Evolutionary conservation across 768 basidiomycete species (phyloP), one percentile per base, ranked within the genome.

Genomic region (Suillus alpinus): DNA sequence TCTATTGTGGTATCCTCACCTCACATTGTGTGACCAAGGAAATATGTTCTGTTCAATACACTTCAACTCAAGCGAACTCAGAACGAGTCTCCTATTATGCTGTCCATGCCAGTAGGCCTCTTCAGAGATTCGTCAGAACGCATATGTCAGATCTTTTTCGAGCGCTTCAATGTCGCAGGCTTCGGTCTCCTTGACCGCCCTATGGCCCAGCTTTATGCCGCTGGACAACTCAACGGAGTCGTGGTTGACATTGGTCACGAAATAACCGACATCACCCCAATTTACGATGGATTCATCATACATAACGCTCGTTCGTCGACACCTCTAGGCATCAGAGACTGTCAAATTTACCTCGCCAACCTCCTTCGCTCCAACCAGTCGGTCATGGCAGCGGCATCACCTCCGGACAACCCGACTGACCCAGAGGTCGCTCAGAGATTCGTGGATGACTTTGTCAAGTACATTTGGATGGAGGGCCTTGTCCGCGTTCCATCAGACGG

Each of bases 161-260:
- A 96, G 70, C 88, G 91, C 29, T 92, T 95, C 83, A 94, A 95
- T 69, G 88, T 90, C 31, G 88, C 95, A 9, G 91, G 87, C 16
- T 85, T 95, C 64, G 83, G 84, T 58, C 80, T 95, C 65, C 78
- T 94, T 55, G 89, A 95, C 59, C 90, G 93, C 0, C 89, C 94
- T 23, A 83, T 94, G 73, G 84, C 91, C 9, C 91, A 94, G 65
- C 76, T 95, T 47, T 95, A 92, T 73, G 86, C 93, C 23, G 84
- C 84, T 16, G 88, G 87, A 65, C 80, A 80, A 59, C 79, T 91
- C 60, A 84, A 75, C 58, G 92, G 93, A 51, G 74, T 96, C 53
- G 85, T 94, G 43, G 80, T 97, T 60, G 95, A 96, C 74, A 84
- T 97, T 63, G 89, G 87, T 55, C 80, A 85, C 63, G 83, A 89